Evolutionary conservation across 2,329 filamentous ascomycete species (phyloP).

Genomic region (Pseudohalonectria lignicola): DNA sequence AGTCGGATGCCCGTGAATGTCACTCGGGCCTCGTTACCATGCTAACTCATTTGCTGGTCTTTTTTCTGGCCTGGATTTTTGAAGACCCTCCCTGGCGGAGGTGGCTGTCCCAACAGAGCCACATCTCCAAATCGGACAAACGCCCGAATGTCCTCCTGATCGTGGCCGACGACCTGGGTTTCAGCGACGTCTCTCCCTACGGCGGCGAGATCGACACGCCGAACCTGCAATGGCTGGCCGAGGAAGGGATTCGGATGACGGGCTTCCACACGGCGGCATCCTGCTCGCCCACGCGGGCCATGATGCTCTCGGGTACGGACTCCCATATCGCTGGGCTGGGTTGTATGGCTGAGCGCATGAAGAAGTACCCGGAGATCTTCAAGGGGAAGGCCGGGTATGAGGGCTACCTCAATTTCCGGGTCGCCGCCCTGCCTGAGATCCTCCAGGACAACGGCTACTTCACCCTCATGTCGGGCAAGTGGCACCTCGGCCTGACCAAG

Average conservation of each 20-base stretch:
- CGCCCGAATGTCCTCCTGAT: constrained; percentile 34
- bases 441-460: constrained; percentile 47
- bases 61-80: not conserved
- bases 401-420: constrained; percentile 49
- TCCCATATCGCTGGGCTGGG: constrained; percentile 35
- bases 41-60: not conserved
- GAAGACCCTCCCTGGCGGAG: not conserved
- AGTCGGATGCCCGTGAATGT: too few species aligned
- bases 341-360: constrained; percentile 2
- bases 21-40: too few species aligned
- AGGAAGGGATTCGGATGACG: constrained; percentile 41
- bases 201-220: constrained; percentile 49
- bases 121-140: not conserved
- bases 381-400: constrained; percentile 45
- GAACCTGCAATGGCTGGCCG: constrained; percentile 39
- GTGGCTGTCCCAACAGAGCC: too few species aligned
- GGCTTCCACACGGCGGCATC: constrained; percentile 49
- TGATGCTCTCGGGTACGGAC: constrained; percentile 42
- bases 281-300: constrained; percentile 47
- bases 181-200: constrained; percentile 35
- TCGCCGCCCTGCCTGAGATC: constrained; percentile 46
- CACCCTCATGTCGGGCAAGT: constrained; percentile 52
- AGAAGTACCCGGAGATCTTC: constrained; percentile 1
- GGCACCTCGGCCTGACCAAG: constrained; percentile 42
- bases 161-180: constrained; percentile 29